Conservation (phyloP, 495 filamentous ascomycete genomes). For the Patellaria atrata region DNA sequence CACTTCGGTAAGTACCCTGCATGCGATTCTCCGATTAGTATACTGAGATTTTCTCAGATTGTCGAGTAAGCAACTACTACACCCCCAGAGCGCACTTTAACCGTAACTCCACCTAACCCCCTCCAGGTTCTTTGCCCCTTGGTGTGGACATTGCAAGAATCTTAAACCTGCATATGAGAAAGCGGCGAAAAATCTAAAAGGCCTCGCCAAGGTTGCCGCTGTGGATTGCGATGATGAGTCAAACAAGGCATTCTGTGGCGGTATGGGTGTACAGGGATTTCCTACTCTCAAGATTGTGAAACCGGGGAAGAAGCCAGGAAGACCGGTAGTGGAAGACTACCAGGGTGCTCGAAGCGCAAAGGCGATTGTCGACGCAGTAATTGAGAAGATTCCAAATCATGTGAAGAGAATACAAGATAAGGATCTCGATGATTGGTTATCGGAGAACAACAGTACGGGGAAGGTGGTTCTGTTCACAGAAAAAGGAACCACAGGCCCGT, state of each 20-base stretch:
- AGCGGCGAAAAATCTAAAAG: slow-evolving; percentile 72
- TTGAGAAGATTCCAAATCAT: slow-evolving; percentile 78
- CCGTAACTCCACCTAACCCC: neutral
- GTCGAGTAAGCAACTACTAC: slow-evolving; percentile 44
- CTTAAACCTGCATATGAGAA: slow-evolving; percentile 94
- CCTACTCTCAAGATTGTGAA: slow-evolving; percentile 90
- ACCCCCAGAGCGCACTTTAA: neutral
- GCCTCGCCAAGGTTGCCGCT: slow-evolving; percentile 84
- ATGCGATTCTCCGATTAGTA: slow-evolving; percentile 7
- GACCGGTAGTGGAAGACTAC: slow-evolving; percentile 85
- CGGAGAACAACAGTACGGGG: slow-evolving; percentile 52
- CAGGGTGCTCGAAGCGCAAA: slow-evolving; percentile 67
- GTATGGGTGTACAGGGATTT: slow-evolving; percentile 88
- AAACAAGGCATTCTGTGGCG: slow-evolving; percentile 80
- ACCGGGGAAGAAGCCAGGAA: slow-evolving; percentile 68
- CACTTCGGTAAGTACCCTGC: slow-evolving; percentile 55
- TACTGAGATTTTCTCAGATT: slow-evolving; percentile 34
- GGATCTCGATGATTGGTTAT: slow-evolving; percentile 62
- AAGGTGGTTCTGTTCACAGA: slow-evolving; percentile 93
- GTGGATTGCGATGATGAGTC: slow-evolving; percentile 90
- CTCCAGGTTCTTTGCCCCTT: slow-evolving; percentile 78
- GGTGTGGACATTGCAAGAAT: slow-evolving; percentile 94
- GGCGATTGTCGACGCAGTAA: slow-evolving; percentile 74
- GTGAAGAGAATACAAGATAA: slow-evolving; percentile 71
- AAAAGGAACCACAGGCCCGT: slow-evolving; percentile 72